Conservation (phyloP, 2,329 filamentous ascomycete genomes). For the Colletotrichum orchidophilum region DNA sequence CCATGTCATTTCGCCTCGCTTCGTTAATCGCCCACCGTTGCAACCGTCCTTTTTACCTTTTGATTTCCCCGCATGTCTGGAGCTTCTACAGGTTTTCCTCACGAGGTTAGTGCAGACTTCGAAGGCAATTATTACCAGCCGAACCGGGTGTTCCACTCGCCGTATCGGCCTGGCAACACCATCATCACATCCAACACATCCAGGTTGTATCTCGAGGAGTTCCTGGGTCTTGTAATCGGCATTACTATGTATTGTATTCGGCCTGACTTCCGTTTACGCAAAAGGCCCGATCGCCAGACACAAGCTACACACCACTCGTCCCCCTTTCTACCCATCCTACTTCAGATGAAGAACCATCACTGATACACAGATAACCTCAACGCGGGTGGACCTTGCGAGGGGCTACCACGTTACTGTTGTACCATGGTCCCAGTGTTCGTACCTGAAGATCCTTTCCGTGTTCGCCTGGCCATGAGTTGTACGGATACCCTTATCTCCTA, state of each 20-base stretch:
- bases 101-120: neutral
- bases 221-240: neutral
- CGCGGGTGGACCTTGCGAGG: neutral
- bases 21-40: conserved; percentile 28
- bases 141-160: conserved; percentile 10
- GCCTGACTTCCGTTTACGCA: neutral
- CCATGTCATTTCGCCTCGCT: conserved; percentile 21
- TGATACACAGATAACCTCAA: too few relatives aligned
- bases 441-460: conserved; percentile 23
- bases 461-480: neutral
- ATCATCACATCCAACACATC: neutral
- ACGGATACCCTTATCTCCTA: neutral
- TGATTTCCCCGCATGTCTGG: conserved; percentile 21
- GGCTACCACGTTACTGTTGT: neutral
- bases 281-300: neutral
- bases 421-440: neutral
- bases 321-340: neutral
- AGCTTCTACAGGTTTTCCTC: neutral
- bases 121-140: neutral
- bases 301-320: neutral
- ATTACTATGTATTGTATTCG: neutral
- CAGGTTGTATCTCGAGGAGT: neutral
- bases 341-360: neutral
- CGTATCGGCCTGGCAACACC: neutral
- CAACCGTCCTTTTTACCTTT: conserved; percentile 7